Evolutionary conservation across 2,329 filamentous ascomycete genomes (phyloP).

Genomic region (Penicillium verrucosum): DNA sequence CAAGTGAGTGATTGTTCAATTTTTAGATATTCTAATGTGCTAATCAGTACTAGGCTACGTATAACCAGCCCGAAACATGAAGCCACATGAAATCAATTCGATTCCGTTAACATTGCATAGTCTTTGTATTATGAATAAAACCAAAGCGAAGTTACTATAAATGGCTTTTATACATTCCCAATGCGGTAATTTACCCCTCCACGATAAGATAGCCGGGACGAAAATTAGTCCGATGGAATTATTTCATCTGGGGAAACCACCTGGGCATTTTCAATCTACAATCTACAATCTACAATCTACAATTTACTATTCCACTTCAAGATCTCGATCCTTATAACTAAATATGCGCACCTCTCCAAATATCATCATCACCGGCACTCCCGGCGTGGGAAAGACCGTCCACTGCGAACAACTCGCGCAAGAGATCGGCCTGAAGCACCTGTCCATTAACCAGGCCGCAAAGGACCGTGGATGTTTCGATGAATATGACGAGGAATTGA

Average conservation of each 20-base stretch:
- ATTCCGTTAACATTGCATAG: neutral
- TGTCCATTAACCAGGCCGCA: constrained; percentile 86
- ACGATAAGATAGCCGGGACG: constrained; percentile 18
- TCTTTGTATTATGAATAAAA: neutral
- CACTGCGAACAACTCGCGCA: constrained; percentile 79
- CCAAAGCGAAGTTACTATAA: neutral
- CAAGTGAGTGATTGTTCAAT: constrained; percentile 48
- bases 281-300: neutral
- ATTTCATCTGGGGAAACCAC: constrained; percentile 15
- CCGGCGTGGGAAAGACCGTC: constrained; percentile 92
- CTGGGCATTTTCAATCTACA: neutral
- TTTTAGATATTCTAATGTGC: neutral
- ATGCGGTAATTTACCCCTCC: constrained; percentile 5
- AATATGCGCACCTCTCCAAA: constrained; percentile 61
- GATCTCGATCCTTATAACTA: neutral
- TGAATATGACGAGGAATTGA: constrained; percentile 78
- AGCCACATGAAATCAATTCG: neutral
- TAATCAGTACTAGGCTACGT: constrained; percentile 10
- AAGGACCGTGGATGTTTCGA: constrained; percentile 87
- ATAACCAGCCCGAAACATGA: neutral
- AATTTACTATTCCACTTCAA: neutral
- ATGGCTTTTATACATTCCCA: constrained; percentile 2
- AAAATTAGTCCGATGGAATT: constrained; percentile 20
- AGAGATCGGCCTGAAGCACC: constrained; percentile 71
- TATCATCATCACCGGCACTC: constrained; percentile 92